phyloP scores from a whole-genome alignment of 176 grass and related monocot genomes.

The Oryza longistaminata region DNA sequence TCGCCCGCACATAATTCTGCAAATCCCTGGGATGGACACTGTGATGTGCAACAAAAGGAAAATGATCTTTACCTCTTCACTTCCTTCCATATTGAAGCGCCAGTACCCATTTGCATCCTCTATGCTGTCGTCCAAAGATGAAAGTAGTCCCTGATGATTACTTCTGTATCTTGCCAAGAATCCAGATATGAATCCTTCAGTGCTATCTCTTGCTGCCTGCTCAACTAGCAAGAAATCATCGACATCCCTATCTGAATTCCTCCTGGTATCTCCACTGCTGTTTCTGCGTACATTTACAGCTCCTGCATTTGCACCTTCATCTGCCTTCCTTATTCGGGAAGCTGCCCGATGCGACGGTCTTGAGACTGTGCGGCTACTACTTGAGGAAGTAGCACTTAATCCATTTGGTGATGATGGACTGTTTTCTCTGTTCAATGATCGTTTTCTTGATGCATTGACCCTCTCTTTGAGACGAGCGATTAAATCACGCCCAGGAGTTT shows the following conservation, averaged over 20 bases:
- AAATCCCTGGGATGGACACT: not conserved
- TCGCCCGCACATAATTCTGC: not conserved
- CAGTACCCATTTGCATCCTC: constrained; percentile 54
- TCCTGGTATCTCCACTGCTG: constrained; percentile 15
- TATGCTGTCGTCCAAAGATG: constrained; percentile 36
- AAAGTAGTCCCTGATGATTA: constrained; percentile 26
- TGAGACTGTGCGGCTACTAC: constrained; percentile 19
- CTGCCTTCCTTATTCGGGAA: constrained; percentile 40
- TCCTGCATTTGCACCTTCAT: not conserved
- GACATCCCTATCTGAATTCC: constrained; percentile 15
- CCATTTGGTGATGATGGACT: constrained; percentile 31
- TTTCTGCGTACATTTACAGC: constrained; percentile 7
- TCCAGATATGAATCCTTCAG: constrained; percentile 43
- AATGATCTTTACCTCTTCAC: constrained; percentile 47
- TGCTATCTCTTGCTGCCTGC: constrained; percentile 36
- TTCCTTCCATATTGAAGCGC: constrained; percentile 60
- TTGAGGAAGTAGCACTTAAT: constrained; percentile 21
- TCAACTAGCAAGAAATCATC: constrained; percentile 32
- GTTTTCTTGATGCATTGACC: constrained; percentile 53
- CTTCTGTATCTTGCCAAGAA: constrained; percentile 50
- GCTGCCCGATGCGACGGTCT: constrained; percentile 32
- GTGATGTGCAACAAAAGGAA: not conserved
- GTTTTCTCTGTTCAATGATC: constrained; percentile 45
- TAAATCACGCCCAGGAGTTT: constrained; percentile 37
- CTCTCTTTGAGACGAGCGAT: constrained; percentile 43